These are phyloP conservation scores for Cyclanthera cordifolia DNA, from an alignment of 306 rosid species.

Conservation along the genomic window DNA sequence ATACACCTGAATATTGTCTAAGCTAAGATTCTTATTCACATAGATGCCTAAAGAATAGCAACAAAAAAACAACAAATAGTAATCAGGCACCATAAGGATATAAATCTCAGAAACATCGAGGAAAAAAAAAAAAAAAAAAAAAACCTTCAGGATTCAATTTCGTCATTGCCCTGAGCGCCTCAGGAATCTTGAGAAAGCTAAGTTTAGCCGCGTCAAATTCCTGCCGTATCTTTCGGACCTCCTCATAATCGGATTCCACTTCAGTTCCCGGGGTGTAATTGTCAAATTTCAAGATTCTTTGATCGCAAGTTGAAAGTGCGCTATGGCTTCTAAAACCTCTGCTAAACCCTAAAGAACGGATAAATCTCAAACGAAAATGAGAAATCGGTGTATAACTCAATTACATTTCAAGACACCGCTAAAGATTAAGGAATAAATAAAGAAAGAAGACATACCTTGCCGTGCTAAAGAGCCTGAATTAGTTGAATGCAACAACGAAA, in stretches of 20 bases:
- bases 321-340: conserved; percentile 36
- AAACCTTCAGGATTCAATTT: conserved; percentile 85
- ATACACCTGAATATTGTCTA: too few species aligned
- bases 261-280: conserved; percentile 11
- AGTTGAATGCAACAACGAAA: conserved; percentile 29
- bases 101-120: neutral
- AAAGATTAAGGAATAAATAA: neutral
- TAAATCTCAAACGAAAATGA: neutral
- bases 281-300: conserved; percentile 15
- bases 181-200: conserved; percentile 51
- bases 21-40: conserved; percentile 53
- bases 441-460: conserved; percentile 26
- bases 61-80: neutral
- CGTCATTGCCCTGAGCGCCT: conserved; percentile 46
- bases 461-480: conserved; percentile 19
- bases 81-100: neutral
- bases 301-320: conserved; percentile 20
- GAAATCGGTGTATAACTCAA: neutral
- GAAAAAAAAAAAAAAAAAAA: conserved; percentile 8
- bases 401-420: neutral
- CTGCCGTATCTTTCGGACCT: conserved; percentile 39
- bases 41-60: conserved; percentile 60
- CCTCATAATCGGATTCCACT: conserved; percentile 23
- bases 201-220: conserved; percentile 55
- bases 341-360: conserved; percentile 31